A percentile compares a stretch with the other conserved stretches of the same genome.
These are phyloP conservation scores for Alternaria hordeiaustralica DNA, from an alignment of 2,329 filamentous ascomycete species.

Conservation along the genomic window DNA sequence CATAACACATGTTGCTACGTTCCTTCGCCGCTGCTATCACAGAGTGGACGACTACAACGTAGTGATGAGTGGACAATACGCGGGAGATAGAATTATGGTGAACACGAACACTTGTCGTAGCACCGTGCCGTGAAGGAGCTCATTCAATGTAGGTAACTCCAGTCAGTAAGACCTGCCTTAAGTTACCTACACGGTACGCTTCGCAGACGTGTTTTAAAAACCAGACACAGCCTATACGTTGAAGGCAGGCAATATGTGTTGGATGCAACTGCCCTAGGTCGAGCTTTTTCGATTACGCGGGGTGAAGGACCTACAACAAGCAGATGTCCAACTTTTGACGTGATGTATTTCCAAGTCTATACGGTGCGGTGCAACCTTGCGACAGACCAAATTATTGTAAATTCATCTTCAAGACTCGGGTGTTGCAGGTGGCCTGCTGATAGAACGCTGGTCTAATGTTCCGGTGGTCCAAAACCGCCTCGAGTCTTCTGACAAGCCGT, in stretches of 20 bases:
- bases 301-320: neutral
- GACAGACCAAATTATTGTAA: neutral
- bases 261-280: neutral
- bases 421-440: neutral
- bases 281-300: neutral
- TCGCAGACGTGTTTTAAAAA: neutral
- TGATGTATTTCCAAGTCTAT: neutral
- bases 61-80: neutral
- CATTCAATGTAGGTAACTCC: neutral
- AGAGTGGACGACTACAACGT: neutral
- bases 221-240: neutral
- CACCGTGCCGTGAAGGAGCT: neutral
- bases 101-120: neutral
- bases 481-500: neutral
- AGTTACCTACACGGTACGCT: neutral
- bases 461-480: slow-evolving; percentile 3
- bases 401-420: neutral
- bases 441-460: neutral
- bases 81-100: neutral
- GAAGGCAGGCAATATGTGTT: neutral
- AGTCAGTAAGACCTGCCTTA: neutral
- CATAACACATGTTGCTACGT: neutral
- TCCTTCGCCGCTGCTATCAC: neutral
- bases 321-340: neutral
- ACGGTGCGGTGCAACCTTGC: neutral